Evolutionary conservation across 257 asterid genomes (phyloP).

Genomic region (Fraxinus excelsior): DNA sequence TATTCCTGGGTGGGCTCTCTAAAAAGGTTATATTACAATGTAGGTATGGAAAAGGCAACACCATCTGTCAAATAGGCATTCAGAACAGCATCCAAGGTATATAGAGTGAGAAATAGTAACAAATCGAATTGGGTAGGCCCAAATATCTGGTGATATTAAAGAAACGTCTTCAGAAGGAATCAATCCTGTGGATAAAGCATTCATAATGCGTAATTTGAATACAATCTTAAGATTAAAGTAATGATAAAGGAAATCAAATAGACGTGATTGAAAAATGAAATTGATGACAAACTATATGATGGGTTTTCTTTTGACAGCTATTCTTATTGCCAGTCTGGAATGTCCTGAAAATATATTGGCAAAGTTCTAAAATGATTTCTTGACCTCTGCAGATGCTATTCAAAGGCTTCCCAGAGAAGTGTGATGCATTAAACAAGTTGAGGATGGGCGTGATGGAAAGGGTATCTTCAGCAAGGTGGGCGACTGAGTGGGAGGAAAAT

Average conservation of each 20-base stretch:
- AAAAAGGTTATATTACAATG: neutral
- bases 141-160: neutral
- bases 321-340: neutral
- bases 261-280: neutral
- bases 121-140: neutral
- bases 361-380: neutral
- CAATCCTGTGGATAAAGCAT: neutral
- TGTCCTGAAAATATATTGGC: neutral
- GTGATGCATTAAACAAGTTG: conserved; percentile 61
- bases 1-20: too few species aligned
- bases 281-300: neutral
- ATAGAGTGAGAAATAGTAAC: neutral
- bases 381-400: conserved; percentile 62
- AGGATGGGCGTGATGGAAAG: conserved; percentile 63
- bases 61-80: neutral
- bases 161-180: conserved; percentile 1
- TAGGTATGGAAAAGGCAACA: neutral
- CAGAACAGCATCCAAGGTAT: neutral
- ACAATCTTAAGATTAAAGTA: neutral
- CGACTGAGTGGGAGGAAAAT: conserved; percentile 78
- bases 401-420: conserved; percentile 78
- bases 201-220: neutral
- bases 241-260: neutral
- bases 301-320: neutral
- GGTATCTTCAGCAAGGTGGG: conserved; percentile 75